Evolutionary conservation across 768 basidiomycete species (phyloP).

Genomic region (Mycena venus): DNA sequence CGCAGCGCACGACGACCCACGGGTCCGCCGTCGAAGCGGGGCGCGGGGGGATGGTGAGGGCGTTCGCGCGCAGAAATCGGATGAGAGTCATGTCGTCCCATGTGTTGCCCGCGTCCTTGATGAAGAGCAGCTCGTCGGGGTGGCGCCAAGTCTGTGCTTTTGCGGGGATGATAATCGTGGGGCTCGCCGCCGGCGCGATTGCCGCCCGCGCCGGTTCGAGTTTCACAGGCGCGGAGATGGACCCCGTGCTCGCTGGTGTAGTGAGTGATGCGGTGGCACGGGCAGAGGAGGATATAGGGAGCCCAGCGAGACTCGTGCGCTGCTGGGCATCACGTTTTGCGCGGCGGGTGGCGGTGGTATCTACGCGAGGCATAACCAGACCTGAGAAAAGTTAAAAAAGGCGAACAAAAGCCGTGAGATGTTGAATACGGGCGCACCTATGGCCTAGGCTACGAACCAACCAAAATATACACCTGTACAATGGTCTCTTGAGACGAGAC

Average conservation of each 20-base stretch:
- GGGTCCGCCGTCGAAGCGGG: not conserved
- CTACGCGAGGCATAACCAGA: not conserved
- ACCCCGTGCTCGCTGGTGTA: not conserved
- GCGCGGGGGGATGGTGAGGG: not conserved
- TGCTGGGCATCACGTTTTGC: not conserved
- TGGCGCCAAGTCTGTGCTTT: not conserved
- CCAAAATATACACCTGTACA: not conserved
- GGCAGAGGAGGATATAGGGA: not conserved
- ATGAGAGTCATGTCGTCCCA: conserved; percentile 13
- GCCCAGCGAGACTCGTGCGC: not conserved
- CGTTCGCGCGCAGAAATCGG: not conserved
- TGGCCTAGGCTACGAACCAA: not conserved
- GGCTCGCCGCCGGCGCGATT: not conserved
- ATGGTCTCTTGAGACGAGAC: not conserved
- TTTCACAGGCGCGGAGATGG: not conserved
- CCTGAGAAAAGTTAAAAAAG: not conserved
- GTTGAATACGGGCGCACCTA: not conserved
- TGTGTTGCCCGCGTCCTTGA: not conserved
- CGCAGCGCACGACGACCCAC: not conserved
- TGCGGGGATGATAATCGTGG: not conserved
- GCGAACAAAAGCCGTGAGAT: too few species aligned
- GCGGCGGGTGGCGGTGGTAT: not conserved
- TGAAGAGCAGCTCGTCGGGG: conserved; percentile 20
- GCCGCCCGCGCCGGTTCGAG: too few species aligned
- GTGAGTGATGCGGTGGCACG: not conserved